A percentile compares a stretch with the other conserved stretches of the same genome.
phyloP scores from a whole-genome alignment of 345 rosid species.

The sweet orange (Citrus sinensis) region DNA sequence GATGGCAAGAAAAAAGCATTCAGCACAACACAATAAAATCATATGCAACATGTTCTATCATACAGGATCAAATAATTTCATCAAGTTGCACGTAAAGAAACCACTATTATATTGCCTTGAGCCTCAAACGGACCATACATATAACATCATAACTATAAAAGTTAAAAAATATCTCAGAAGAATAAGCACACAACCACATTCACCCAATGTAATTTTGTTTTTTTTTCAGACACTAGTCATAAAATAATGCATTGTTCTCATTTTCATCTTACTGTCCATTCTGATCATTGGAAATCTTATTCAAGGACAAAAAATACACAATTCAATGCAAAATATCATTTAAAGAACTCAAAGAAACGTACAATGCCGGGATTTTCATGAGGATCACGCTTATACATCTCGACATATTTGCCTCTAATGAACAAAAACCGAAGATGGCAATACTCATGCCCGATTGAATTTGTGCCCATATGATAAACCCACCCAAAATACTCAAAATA shows the following conservation, averaged over 20 bases:
- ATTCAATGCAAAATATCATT: not conserved
- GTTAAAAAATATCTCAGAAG: not conserved
- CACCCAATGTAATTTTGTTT: not conserved
- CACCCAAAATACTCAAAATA: conserved; percentile 63
- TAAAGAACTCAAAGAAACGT: conserved; percentile 15
- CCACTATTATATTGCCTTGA: not conserved
- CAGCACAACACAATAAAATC: not conserved
- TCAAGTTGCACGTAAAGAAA: not conserved
- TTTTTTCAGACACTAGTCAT: not conserved
- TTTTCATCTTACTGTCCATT: not conserved
- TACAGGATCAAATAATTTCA: not conserved
- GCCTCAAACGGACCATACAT: not conserved
- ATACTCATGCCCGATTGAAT: conserved; percentile 77
- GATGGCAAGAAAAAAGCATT: not conserved
- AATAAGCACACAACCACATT: not conserved
- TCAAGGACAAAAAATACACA: not conserved
- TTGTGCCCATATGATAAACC: conserved; percentile 83
- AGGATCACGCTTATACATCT: conserved; percentile 94
- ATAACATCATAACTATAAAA: not conserved
- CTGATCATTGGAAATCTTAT: not conserved
- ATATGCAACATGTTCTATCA: not conserved
- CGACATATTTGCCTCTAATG: conserved; percentile 73
- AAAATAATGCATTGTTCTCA: not conserved
- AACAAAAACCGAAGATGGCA: conserved; percentile 72
- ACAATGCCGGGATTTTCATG: conserved; percentile 86